These are phyloP conservation scores for Sarocladium oryzae DNA, from an alignment of 2,329 filamentous ascomycete species.

Conservation along the genomic window DNA sequence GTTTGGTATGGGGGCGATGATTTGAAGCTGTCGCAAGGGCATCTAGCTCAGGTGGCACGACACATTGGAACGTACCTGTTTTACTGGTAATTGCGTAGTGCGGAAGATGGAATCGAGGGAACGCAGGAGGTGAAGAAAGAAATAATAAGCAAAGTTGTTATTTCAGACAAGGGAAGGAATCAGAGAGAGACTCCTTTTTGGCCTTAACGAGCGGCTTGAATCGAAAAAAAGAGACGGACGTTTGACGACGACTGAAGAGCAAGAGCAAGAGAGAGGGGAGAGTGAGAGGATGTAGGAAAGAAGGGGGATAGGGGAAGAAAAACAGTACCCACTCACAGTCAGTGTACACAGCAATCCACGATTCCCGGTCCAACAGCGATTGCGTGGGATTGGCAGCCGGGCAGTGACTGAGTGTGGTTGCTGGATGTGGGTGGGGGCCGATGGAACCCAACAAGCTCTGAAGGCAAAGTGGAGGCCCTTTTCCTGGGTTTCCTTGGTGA, in stretches of 20 bases:
- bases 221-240: conserved; percentile 10
- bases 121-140: conserved; percentile 4
- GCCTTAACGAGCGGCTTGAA: conserved; percentile 15
- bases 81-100: not conserved
- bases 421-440: not conserved
- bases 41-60: not conserved
- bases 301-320: conserved; percentile 14
- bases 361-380: not conserved
- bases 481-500: no score
- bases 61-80: conserved; percentile 9
- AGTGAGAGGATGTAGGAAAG: conserved; percentile 15
- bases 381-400: not conserved
- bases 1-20: not conserved
- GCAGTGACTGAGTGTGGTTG: not conserved
- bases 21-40: not conserved
- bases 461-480: no score
- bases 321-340: not conserved
- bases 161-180: conserved; percentile 8
- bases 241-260: conserved; percentile 9
- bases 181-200: conserved; percentile 5
- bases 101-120: not conserved
- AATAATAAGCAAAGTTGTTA: conserved; percentile 9
- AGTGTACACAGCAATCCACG: no score
- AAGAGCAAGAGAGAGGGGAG: conserved; percentile 19
- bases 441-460: not conserved